Percentiles rank a stretch among this genome's conserved stretches.
phyloP scores from a whole-genome alignment of 2,329 filamentous ascomycete species.

The Diplocarpon rosae region DNA sequence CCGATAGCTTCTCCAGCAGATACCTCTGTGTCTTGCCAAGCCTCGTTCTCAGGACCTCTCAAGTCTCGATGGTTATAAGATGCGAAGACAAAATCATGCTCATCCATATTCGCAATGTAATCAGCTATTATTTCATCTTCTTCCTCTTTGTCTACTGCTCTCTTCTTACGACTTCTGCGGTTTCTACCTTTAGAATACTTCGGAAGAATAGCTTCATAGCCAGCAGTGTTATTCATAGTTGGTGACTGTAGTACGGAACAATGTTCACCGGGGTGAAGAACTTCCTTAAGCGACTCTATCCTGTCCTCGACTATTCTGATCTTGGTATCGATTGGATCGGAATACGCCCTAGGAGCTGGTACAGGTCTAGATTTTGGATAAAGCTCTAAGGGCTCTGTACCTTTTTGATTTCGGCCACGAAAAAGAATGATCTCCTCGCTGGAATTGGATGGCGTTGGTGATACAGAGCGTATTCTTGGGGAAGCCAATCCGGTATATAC shows the following conservation, averaged over 20 bases:
- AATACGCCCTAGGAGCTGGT: not conserved
- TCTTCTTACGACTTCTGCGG: conserved; percentile 3
- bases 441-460: conserved; percentile 40
- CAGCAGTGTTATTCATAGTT: conserved; percentile 3
- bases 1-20: conserved; percentile 14
- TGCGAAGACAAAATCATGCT: conserved; percentile 14
- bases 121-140: conserved; percentile 23
- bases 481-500: conserved; percentile 26
- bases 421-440: conserved; percentile 68
- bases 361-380: conserved; percentile 7
- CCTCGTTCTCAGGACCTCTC: conserved; percentile 34
- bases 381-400: conserved; percentile 4
- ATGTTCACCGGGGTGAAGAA: conserved; percentile 12
- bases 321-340: conserved; percentile 18
- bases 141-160: conserved; percentile 9
- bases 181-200: not conserved
- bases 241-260: conserved; percentile 2
- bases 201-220: not conserved
- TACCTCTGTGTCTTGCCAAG: conserved; percentile 24
- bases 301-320: conserved; percentile 24
- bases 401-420: conserved; percentile 35
- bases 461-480: conserved; percentile 23
- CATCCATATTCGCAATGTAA: conserved; percentile 29
- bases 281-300: conserved; percentile 22
- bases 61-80: conserved; percentile 30